phyloP scores from a whole-genome alignment of 257 asterid species.

The Schizonepeta tenuifolia region DNA sequence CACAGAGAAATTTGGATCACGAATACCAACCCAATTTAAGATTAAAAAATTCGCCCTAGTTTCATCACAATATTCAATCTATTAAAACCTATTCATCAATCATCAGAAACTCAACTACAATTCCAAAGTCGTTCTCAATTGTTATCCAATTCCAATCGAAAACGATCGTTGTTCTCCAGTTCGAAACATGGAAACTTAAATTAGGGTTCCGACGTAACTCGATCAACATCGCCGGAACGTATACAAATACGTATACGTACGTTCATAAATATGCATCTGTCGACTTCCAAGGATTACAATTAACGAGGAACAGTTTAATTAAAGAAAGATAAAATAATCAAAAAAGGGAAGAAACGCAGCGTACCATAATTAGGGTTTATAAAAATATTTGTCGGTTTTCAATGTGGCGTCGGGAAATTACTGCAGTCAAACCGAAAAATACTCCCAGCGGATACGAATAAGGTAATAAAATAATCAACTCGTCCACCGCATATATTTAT shows the following conservation, averaged over 20 bases:
- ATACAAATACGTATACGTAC: not conserved
- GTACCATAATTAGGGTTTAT: conserved; percentile 36
- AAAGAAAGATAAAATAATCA: not conserved
- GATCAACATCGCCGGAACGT: conserved; percentile 23
- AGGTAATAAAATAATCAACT: conserved; percentile 11
- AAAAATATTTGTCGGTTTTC: conserved; percentile 17
- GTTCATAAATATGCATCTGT: not conserved
- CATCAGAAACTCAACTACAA: conserved; percentile 11
- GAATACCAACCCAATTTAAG: not conserved
- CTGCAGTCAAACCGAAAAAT: conserved; percentile 26
- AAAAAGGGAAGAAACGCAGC: conserved; percentile 4
- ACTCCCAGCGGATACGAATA: not conserved
- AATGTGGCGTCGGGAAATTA: conserved; percentile 19
- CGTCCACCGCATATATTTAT: not conserved
- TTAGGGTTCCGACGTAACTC: conserved; percentile 21
- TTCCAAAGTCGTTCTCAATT: not conserved
- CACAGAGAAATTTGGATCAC: not conserved
- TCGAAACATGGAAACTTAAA: conserved; percentile 17
- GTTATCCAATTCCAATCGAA: not conserved
- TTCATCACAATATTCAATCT: not conserved
- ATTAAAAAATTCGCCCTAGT: not conserved
- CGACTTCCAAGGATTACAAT: not conserved
- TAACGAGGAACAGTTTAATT: conserved; percentile 22
- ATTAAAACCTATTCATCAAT: not conserved
- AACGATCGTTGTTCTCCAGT: not conserved